Percentiles rank a stretch among this genome's conserved stretches.
phyloP scores from a whole-genome alignment of 805 yeast genomes.

The Starmerella geochares region DNA sequence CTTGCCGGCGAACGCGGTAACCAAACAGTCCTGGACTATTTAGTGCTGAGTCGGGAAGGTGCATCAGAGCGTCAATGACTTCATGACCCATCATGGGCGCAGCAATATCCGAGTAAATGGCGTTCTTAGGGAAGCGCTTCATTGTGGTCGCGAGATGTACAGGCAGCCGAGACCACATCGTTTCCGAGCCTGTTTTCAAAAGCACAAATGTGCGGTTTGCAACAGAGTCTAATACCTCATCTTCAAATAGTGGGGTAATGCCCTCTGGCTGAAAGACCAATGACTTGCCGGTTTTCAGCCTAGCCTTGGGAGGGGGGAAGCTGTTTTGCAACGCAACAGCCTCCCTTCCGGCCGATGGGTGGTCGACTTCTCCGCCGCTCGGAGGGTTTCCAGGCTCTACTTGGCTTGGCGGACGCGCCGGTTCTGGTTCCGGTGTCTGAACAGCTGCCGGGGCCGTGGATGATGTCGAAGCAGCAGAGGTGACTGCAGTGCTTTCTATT shows the following conservation, averaged over 20 bases:
- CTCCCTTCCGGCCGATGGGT: too few relatives aligned
- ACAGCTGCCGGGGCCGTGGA: neutral
- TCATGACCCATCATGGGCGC: conserved; percentile 30
- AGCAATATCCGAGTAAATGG: conserved; percentile 32
- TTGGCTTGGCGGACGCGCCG: neutral
- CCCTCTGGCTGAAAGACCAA: neutral
- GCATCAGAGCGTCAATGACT: conserved; percentile 29
- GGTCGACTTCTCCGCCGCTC: too few relatives aligned
- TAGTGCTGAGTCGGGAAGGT: conserved; percentile 22
- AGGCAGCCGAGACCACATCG: conserved; percentile 32
- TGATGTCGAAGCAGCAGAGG: neutral
- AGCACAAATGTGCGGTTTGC: conserved; percentile 28
- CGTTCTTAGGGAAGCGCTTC: conserved; percentile 30
- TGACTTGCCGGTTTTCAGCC: neutral
- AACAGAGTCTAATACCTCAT: conserved; percentile 1
- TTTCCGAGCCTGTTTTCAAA: conserved; percentile 33
- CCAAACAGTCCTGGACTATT: conserved; percentile 22
- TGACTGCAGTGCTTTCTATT: neutral
- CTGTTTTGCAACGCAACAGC: neutral
- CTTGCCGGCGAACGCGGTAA: conserved; percentile 27
- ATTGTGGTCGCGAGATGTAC: conserved; percentile 32
- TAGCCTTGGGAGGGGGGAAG: neutral
- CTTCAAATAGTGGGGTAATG: neutral
- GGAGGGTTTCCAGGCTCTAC: too few relatives aligned
- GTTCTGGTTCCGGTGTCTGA: neutral